Conservation (phyloP, 345 rosid species). For the Populus davidiana region DNA sequence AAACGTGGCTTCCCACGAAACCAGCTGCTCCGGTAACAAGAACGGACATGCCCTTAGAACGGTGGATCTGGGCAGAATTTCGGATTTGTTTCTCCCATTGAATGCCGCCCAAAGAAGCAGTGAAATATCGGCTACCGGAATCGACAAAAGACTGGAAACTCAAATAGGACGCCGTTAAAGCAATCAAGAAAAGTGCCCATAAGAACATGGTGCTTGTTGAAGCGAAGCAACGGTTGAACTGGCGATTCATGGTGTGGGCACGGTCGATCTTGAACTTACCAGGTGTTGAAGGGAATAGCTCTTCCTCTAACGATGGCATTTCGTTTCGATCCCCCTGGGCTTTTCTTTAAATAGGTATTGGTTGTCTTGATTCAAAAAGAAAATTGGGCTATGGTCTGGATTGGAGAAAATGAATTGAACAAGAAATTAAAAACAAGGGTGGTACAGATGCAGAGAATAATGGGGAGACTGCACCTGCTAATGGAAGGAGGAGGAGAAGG, state of each 20-base stretch:
- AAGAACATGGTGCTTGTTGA: constrained; percentile 87
- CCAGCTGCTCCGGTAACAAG: constrained; percentile 42
- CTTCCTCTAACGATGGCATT: constrained; percentile 76
- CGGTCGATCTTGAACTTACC: constrained; percentile 84
- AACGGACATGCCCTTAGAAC: constrained; percentile 19
- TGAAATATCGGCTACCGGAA: constrained; percentile 42
- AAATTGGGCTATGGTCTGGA: neutral
- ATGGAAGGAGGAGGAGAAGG: constrained; percentile 17
- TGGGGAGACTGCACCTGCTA: constrained; percentile 48
- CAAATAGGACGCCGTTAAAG: constrained; percentile 83
- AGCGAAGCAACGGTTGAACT: constrained; percentile 73
- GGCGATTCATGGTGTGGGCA: constrained; percentile 43
- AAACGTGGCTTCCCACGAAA: constrained; percentile 39
- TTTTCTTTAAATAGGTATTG: neutral
- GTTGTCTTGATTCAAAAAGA: neutral
- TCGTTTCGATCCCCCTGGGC: neutral
- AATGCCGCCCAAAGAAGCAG: constrained; percentile 29
- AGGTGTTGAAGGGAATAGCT: constrained; percentile 83
- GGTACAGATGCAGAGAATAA: constrained; percentile 47
- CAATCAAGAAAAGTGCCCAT: constrained; percentile 86
- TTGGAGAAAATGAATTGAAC: neutral
- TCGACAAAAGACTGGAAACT: constrained; percentile 75
- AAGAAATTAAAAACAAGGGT: neutral
- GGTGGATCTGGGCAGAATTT: constrained; percentile 24
- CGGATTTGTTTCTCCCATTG: constrained; percentile 35